Base-by-base conservation (phyloP, 208 protist genomes). In the Angomonas deanei region DNA sequence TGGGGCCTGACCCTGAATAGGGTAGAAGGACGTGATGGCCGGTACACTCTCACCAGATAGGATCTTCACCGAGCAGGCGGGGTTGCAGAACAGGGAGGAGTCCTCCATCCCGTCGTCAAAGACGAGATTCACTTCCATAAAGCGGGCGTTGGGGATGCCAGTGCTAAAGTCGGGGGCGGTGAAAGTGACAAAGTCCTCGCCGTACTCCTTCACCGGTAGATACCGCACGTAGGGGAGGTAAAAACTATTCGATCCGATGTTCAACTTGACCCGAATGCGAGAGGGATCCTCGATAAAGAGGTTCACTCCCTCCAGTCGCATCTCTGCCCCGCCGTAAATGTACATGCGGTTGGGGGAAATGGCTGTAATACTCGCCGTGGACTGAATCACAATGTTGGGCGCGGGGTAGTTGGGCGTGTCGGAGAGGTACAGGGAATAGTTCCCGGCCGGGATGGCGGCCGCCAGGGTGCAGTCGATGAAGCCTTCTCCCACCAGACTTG, bases 1-100 rank as follows among this genome's bases (percentile, higher is more conserved):
- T 48, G 76, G 76, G 5, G 76, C 70, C 65, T 82, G 76, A 1
- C 76, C 76, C 3, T 59, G 32, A n/a, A 63, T 64, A 1, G 76
- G 70, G 6, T 24, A 27, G 33, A 82, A 48, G 52, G 70, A 72
- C 17, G 67, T 61, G 53, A 82, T 77, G 19, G 27, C 33, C 47
- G 76, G 76, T 23, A 74, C 66, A 28, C 68, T 34, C 36, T 32
- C 1, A 10, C 31, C 5, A 0, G 70, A 24, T 2, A 75, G 23
- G 3, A 77, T 68, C 0, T 21, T 28, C 11, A 72, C 62, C 0
- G n/a, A 15, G 65, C 65, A 74, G 26, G 15, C 34, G 23, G 59
- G 54, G 17, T 15, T 1, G 19, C 52, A 47, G 28, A 2, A 1
- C 19, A 28, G 50, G 42, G n/a, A 58, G 21, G 6, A 2, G 46